Evolutionary conservation across 805 yeast species (phyloP).

Genomic region (Candida ponderosae): DNA sequence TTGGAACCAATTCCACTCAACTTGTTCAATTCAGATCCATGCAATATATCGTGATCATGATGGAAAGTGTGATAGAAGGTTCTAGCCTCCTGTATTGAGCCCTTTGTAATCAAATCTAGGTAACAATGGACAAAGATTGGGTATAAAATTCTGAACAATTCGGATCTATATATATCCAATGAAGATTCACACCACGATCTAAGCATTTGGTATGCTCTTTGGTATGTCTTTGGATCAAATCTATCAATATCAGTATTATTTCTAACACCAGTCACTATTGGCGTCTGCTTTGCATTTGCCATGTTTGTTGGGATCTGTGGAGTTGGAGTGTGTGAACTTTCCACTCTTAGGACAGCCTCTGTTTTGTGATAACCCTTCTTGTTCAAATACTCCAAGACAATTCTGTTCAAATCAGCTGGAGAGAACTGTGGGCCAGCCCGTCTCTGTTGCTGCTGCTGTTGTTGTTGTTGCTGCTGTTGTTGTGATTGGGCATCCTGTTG

Average conservation of each 20-base stretch:
- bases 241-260: slow-evolving; percentile 22
- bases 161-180: slow-evolving; percentile 85
- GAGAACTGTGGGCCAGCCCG: slow-evolving; percentile 39
- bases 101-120: slow-evolving; percentile 67
- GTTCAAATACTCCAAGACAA: slow-evolving; percentile 85
- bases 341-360: slow-evolving; percentile 89
- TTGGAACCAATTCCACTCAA: slow-evolving; percentile 69
- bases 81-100: slow-evolving; percentile 54
- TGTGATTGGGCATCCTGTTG: too few species aligned
- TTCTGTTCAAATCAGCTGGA: slow-evolving; percentile 82
- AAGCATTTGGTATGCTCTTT: slow-evolving; percentile 73
- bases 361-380: slow-evolving; percentile 93
- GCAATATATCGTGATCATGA: slow-evolving; percentile 65
- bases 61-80: slow-evolving; percentile 68
- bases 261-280: slow-evolving; percentile 24
- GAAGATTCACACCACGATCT: slow-evolving; percentile 89
- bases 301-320: slow-evolving; percentile 33
- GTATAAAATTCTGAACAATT: slow-evolving; percentile 72
- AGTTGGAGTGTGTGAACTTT: slow-evolving; percentile 56
- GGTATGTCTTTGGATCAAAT: slow-evolving; percentile 52
- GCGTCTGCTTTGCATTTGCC: slow-evolving; percentile 19
- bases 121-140: slow-evolving; percentile 92
- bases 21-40: slow-evolving; percentile 67
- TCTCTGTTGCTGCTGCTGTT: slow-evolving; percentile 15
- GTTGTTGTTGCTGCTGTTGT: slow-evolving; percentile 2